Evolutionary conservation across 768 basidiomycete species (phyloP), one percentile per base, ranked within the genome.

Genomic region (Lentinula sp.): DNA sequence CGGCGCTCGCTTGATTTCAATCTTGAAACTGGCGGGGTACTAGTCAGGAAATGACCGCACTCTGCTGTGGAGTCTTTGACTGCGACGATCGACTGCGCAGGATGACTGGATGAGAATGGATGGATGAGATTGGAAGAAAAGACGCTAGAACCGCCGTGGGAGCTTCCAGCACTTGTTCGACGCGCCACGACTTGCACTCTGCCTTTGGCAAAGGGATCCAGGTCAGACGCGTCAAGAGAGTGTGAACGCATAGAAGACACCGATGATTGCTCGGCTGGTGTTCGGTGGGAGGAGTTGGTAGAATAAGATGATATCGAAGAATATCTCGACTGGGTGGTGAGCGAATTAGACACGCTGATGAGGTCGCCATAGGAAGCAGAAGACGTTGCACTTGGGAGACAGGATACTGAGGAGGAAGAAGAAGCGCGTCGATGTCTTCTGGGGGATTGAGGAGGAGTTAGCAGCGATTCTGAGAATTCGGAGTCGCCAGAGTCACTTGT

Each of bases 201-300:
- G 20, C 57, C 57, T 49, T 59, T 59, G 5, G 57, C 57, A 18
- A 59, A 59, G 8, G 57, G 57, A 59, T 59, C 57, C 32, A 37
- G 23, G 6, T 59, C 45, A 4, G 57, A 33, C 45, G 16, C 8
- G n/a, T 49, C 57, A 33, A 18, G 48, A n/a, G 57, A 13, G 12
- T 48, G 13, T 4, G 56, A 43, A 5, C 20, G n/a, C 15, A 59
- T 6, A 9, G 41, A 43, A 20, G 48, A 54, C 18, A 41, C n/a
- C 6, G 56, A 46, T 23, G 41, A 57, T 32, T 13, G 42, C 15
- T 28, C 9, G 12, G 32, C 35, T 7, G 15, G 16, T 9, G 5
- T 23, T 15, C 36, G 42, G 8, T 15, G 23, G 28, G 57, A 50
- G 6, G 41, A 41, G 20, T 15, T 28, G 28, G 39, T 56, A 20